Conservation (phyloP, 371 early-diverging fungal genomes). For the Mycotypha africana region DNA sequence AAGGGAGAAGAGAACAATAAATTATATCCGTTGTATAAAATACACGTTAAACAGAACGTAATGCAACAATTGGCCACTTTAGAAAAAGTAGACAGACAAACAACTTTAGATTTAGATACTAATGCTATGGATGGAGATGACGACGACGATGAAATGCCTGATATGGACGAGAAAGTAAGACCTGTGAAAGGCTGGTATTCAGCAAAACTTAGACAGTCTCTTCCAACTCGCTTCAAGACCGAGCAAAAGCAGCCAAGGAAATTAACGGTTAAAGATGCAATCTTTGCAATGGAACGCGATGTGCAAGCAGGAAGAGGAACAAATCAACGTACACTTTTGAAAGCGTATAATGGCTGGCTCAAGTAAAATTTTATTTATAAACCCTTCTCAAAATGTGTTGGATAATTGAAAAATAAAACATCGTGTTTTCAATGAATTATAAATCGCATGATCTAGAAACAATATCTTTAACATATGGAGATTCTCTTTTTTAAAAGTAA, state of each 20-base stretch:
- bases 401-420: too few relatives aligned
- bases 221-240: not conserved
- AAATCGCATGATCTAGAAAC: too few relatives aligned
- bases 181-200: constrained; percentile 16
- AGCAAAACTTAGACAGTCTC: constrained; percentile 2
- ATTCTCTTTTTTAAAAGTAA: too few relatives aligned
- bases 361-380: not conserved
- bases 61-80: constrained; percentile 64
- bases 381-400: not conserved
- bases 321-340: constrained; percentile 54
- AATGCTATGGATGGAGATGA: constrained; percentile 23
- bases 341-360: constrained; percentile 50
- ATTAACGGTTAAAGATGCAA: constrained; percentile 67
- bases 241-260: constrained; percentile 33
- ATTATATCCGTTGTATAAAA: constrained; percentile 53
- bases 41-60: constrained; percentile 61
- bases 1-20: too few relatives aligned
- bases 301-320: constrained; percentile 55
- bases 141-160: constrained; percentile 35
- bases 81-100: constrained; percentile 63
- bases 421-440: too few relatives aligned
- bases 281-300: constrained; percentile 72
- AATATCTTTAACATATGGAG: too few relatives aligned
- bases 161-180: constrained; percentile 11
- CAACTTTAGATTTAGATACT: constrained; percentile 42